Evolutionary conservation across 176 grass and related monocot genomes (phyloP), one percentile per base, ranked within the genome.

Genomic region (Stipa capillata): DNA sequence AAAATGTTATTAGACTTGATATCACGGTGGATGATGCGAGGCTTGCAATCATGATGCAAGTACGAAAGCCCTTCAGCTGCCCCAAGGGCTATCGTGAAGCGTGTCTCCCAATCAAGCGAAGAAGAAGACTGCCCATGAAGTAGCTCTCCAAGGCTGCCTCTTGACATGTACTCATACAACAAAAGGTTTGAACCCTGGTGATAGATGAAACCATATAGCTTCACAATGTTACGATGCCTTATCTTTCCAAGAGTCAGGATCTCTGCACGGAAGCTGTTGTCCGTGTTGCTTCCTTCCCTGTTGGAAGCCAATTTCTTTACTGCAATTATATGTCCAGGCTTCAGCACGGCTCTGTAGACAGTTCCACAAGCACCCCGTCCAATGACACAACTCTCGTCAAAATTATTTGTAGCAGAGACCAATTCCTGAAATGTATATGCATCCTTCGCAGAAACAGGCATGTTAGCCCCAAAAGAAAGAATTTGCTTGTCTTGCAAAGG

Each of bases 1-100:
- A 99, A 77, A 76, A 99, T 99, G 48, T 99, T 99, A 62, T 99
- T 99, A 3, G 97, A 99, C 69, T 99, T 99, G 41, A 99, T 99
- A 77, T 99, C 97, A 52, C 97, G 86, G 53, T 99, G 97, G 39
- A 99, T 90, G 77, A 99, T 99, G 40, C 24, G 73, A 71, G 92
- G 97, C 40, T 99, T 99, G 77, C 97, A 99, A 79, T 93, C 92
- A 43, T 99, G 97, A 77, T 99, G 97, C 61, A 99, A 79, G 75
- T 99, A 99, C 13, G 97, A 95, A 49, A 99, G 85, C 45, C 97
- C 97, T 85, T 99, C 92, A 29, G 97, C 97, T 69, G 92, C 90
- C 27, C 97, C 97, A 29, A 96, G 75, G 39, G 97, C 88, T 79
- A 99, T 91, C 71, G 63, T 91, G 73, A 93, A 99, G 23, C 97